A percentile compares a stretch with the other conserved stretches of the same genome.
Conservation (phyloP, 805 yeast genomes). For the Ogataea parapolymorpha region DNA sequence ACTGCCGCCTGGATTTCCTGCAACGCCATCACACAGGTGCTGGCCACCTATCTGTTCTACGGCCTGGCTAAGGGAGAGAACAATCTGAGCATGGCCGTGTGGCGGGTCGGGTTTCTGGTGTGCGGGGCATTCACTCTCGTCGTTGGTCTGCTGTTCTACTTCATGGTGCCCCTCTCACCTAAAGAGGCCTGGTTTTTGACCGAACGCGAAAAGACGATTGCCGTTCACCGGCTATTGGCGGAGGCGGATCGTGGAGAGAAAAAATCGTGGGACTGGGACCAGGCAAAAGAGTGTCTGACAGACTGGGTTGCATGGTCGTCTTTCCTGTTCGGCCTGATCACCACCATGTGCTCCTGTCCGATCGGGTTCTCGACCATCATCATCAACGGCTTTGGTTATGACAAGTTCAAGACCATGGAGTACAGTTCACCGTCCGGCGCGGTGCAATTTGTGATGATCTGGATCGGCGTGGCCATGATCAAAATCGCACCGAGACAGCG, state of each 20-base stretch:
- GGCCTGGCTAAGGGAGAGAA: constrained; percentile 35
- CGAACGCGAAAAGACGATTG: constrained; percentile 43
- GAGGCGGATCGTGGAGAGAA: constrained; percentile 40
- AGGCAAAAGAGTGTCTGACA: constrained; percentile 49
- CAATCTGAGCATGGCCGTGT: constrained; percentile 46
- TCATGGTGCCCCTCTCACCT: constrained; percentile 48
- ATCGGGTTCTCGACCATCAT: constrained; percentile 32
- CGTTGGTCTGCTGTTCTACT: constrained; percentile 40
- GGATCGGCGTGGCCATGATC: constrained; percentile 24
- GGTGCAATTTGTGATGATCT: constrained; percentile 25
- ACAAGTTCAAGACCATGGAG: constrained; percentile 22
- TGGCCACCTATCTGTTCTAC: constrained; percentile 48
- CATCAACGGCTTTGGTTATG: constrained; percentile 34
- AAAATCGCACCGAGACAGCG: constrained; percentile 25
- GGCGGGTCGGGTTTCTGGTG: constrained; percentile 58
- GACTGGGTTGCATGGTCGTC: constrained; percentile 53
- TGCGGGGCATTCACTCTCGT: constrained; percentile 56
- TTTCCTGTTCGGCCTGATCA: constrained; percentile 41
- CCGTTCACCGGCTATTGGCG: constrained; percentile 48
- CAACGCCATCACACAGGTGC: constrained; percentile 41
- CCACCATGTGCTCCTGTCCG: constrained; percentile 44
- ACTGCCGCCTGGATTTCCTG: constrained; percentile 37
- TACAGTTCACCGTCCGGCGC: constrained; percentile 33
- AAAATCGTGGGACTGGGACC: constrained; percentile 49
- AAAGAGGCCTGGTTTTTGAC: constrained; percentile 47